Evolutionary conservation across 75 land plant genomes (phyloP), one percentile per base, ranked within the genome.

Genomic region (Sequoia sempervirens): DNA sequence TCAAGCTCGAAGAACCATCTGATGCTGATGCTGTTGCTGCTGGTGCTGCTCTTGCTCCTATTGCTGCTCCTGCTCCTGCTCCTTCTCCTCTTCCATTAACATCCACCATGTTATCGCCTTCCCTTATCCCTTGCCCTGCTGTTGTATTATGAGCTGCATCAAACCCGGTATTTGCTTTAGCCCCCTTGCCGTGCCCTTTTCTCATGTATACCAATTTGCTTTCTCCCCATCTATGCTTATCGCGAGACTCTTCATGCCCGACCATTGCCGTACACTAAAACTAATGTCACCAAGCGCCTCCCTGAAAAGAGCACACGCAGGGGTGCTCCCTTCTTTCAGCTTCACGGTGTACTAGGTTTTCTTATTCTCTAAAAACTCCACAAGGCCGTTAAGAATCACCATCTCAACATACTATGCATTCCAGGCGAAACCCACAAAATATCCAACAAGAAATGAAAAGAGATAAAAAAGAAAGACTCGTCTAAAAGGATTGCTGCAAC

Each of bases 171-270:
- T 54, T 54, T 41, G 40, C 34, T 14, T 82, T 86, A 38, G 37
- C 14, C 12, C 75, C 46, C 47, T 81, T 83, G 80, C 56, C 85
- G 68, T 76, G 78, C 15, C 85, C 75, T 66, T 86, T 91, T 58
- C 92, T 87, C 18, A 84, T 85, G 78, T 91, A 90, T 20, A 89
- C 91, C n/a, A 70, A 32, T 83, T 90, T 91, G 84, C 85, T 87
- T 45, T 87, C 89, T 20, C 36, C 70, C 86, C 85, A 89, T 53
- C 91, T 81, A 64, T 86, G 83, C 86, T 80, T 88, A 43, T 86
- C 85, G 64, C 90, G 45, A 30, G 80, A 66, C 1, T 87, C 88
- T 72, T 84, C 82, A 46, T 82, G 81, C 34, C 86, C 90, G 37
- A 85, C 84, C 75, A 75, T 58, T 66, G 87, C 90, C 92, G 87